A percentile compares a stretch with the other conserved stretches of the same genome.
phyloP scores from a whole-genome alignment of 2,329 filamentous ascomycete genomes.

The Escovopsis sp. region DNA sequence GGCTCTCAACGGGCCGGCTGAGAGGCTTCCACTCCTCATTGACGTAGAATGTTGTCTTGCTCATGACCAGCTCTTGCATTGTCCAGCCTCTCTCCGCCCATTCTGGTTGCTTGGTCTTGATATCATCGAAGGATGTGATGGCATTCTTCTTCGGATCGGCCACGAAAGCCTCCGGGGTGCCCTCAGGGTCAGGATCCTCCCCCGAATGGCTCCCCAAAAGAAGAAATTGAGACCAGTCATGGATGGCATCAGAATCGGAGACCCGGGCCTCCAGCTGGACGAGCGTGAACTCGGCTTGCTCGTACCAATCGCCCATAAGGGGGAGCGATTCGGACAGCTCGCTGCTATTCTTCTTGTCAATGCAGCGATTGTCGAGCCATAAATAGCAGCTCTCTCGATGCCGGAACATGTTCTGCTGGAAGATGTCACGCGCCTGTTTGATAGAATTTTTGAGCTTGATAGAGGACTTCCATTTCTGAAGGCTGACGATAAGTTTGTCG shows the following conservation, averaged over 20 bases:
- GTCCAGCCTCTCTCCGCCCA: constrained; percentile 4
- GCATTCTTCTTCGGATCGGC: neutral
- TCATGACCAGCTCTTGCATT: constrained; percentile 5
- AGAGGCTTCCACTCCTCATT: constrained; percentile 3
- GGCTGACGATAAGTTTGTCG: neutral
- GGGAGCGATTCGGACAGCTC: constrained; percentile 1
- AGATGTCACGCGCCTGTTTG: neutral
- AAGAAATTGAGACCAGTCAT: neutral
- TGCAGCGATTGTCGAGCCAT: constrained; percentile 1
- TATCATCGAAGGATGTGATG: neutral
- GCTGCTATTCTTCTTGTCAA: neutral
- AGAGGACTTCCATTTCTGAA: constrained; percentile 2
- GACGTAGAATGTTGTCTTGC: constrained; percentile 3
- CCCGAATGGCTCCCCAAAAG: neutral
- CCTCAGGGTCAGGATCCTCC: neutral
- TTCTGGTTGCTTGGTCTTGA: neutral
- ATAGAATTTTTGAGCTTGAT: constrained; percentile 1
- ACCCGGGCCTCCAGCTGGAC: constrained; percentile 1
- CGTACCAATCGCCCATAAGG: constrained; percentile 1
- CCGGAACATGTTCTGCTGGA: neutral
- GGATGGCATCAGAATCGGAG: neutral
- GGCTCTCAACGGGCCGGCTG: constrained; percentile 1
- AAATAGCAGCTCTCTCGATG: neutral
- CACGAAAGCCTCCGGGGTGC: too few species aligned
- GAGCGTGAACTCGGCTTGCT: neutral